These are phyloP conservation scores for Ophiorrhiza pumila DNA, from an alignment of 257 asterid species.

Conservation along the genomic window DNA sequence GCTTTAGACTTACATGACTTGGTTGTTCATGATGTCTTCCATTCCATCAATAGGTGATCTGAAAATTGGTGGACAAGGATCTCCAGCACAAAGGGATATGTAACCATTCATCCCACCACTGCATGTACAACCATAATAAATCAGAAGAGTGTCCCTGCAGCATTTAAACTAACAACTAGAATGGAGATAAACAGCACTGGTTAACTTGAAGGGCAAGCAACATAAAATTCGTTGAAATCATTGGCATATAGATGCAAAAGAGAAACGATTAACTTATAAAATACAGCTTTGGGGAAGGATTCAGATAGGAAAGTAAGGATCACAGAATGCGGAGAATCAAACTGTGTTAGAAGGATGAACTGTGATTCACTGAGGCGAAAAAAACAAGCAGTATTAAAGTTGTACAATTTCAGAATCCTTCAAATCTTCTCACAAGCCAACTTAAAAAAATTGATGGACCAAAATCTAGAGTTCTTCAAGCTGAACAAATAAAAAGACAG, in stretches of 20 bases:
- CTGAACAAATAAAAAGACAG: not conserved
- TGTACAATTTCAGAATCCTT: not conserved
- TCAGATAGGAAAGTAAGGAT: not conserved
- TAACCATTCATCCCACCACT: conserved; percentile 99
- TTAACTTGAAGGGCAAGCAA: not conserved
- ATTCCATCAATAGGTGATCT: conserved; percentile 80
- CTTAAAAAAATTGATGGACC: not conserved
- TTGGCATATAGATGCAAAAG: not conserved
- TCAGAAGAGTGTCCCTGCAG: conserved; percentile 31
- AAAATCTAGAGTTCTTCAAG: not conserved
- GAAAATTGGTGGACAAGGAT: conserved; percentile 94
- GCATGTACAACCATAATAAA: conserved; percentile 39
- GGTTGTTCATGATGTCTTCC: conserved; percentile 91
- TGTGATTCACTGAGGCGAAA: not conserved
- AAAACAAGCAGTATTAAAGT: not conserved
- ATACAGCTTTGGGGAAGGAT: not conserved
- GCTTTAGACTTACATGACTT: conserved; percentile 77
- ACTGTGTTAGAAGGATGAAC: not conserved
- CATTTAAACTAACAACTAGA: conserved; percentile 20
- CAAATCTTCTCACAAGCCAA: not conserved
- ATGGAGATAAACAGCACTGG: not conserved
- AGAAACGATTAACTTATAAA: no score
- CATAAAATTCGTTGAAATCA: not conserved
- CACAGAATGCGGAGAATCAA: not conserved
- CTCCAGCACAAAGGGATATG: conserved; percentile 84